Evolutionary conservation across 129 eudicot species (phyloP), one percentile per base, ranked within the genome.

Genomic region (Escallonia herrerae): DNA sequence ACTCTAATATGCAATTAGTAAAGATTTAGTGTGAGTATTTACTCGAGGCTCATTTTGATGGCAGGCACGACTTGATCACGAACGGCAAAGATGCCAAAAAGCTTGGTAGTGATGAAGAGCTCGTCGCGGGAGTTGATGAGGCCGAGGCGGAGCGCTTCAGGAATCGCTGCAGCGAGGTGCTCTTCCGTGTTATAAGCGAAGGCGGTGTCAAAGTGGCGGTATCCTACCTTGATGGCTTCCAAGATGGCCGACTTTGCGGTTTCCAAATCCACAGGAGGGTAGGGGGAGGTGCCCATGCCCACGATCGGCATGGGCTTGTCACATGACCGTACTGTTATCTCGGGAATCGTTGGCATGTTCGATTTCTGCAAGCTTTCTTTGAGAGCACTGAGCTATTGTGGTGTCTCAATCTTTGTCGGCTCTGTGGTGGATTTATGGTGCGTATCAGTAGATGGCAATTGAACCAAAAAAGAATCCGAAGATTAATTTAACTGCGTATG

Each of bases 41-140:
- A 86, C 87, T 58, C 39, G 74, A 86, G 87, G 70, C 90, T 83
- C 41, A 68, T 66, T 14, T 80, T 79, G n/a, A 85, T 57, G 66
- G 95, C 87, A 14, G 86, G 84, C 14, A 86, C 65, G 2, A 86
- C 72, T 58, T 73, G 76, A 44, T 81, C 74, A 9, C 62, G 44
- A 12, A 74, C 62, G 14, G 78, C 71, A 15, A 66, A 72, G 70
- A 59, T 63, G 47, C 80, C 63, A 83, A 80, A 74, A 40, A 81
- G 64, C 66, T 77, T 81, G 62, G 86, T 73, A 0, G 86, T 81
- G 40, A 81, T 47, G 6, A 74, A 81, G 55, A 81, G 63, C 60
- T 81, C 80, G 4, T 53, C 65, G 3, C 77, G 45, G 0, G 72
- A 77, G 33, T 77, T 69, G 59, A 80, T 40, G 8, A 65, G 66